Base-by-base conservation (phyloP, 768 basidiomycete species). In the Boletus vinaceobasis region DNA sequence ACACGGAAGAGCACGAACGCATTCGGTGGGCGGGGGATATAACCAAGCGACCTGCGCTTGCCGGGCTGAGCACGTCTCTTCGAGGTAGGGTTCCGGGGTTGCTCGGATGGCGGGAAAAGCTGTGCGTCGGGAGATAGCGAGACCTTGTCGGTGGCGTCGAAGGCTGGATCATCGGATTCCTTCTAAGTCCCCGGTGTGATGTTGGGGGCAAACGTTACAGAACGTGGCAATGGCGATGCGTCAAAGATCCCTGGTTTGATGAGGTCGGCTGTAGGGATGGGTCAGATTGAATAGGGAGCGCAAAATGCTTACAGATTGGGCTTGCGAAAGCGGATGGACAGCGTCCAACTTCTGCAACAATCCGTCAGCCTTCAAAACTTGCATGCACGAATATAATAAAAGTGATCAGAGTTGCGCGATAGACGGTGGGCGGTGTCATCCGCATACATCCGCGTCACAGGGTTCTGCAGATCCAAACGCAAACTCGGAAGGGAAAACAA, bases 121-220 rank as follows among this genome's bases (percentile, higher is more conserved):
- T 77, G 66, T 27, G 73, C 62, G 5, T 73, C 60, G 9, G 67
- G 65, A 6, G 76, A 73, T 0, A 67, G 21, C 0, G 68, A 45
- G n/a, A 71, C 58, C 14, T 75, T 68, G 2, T 72, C 58, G 1
- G 69, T 46, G 23, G 50, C 5, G 43, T 60, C 57, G 6, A 73
- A 49, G 17, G 57, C 11, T 13, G 58, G n/a, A 42, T 71, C 65
- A 50, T 71, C 74, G 0, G 71, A 50, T 11, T 75, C 74, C 27
- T 68, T 68, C 69, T 75, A 84, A 0, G 81, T 81, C 2, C 72
- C 74, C 1, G 83, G 83, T 0, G 83, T 84, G 26, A 84, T 74
- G 57, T 84, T 84, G 37, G 83, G 83, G 1, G 84, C 84, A 46
- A 87, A 87, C 0, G 81, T 83, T 29, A 86, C 80, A 5, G 75